phyloP scores from a whole-genome alignment of 148 eudicot genomes.

The Spergularia bocconei region DNA sequence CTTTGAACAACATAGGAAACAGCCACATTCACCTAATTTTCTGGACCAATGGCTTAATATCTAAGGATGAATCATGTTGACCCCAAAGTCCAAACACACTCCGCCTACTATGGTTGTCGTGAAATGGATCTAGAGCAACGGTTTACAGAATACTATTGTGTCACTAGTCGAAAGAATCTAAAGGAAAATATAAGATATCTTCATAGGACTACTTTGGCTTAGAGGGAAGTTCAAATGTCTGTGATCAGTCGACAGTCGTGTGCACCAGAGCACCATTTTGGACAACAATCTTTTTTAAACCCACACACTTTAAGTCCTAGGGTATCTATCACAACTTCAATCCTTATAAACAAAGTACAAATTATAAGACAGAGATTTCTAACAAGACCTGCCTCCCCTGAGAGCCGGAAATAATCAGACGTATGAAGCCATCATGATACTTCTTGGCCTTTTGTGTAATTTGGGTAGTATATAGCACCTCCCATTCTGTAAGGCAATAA shows the following conservation, averaged over 20 bases:
- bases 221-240: background rate
- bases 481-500: constrained; percentile 63
- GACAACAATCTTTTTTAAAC: background rate
- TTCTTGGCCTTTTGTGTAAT: constrained; percentile 83
- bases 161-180: background rate
- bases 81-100: background rate
- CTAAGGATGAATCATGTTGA: background rate
- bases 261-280: background rate
- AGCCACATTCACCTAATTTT: background rate
- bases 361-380: background rate
- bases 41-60: background rate
- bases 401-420: constrained; percentile 53
- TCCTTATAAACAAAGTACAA: background rate
- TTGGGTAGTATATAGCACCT: constrained; percentile 75
- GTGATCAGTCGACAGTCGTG: background rate
- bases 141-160: no score
- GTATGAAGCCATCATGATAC: constrained; percentile 82
- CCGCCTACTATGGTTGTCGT: background rate
- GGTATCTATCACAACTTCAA: background rate
- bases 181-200: background rate
- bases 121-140: no score
- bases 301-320: background rate
- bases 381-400: constrained; percentile 70
- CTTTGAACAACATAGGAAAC: background rate
- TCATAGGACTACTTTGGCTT: background rate